phyloP scores from a whole-genome alignment of 148 eudicot species.

The Vaccinium myrtillus region DNA sequence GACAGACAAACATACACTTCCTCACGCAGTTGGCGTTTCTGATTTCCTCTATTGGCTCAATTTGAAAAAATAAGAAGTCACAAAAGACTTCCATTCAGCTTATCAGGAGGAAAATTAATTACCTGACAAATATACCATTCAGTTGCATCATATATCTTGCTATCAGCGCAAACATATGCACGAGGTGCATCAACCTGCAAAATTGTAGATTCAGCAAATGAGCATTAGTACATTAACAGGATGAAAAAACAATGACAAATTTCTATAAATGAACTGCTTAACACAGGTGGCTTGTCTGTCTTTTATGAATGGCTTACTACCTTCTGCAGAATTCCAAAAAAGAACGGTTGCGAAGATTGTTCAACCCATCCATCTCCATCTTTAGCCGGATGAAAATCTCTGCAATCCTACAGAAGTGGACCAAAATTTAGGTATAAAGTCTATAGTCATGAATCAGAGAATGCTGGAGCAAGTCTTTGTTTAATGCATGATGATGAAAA shows the following conservation, averaged over 20 bases:
- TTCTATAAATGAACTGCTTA: slow-evolving; percentile 6
- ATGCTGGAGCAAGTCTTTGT: background rate
- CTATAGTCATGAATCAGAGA: background rate
- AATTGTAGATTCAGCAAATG: slow-evolving; percentile 8
- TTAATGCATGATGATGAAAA: background rate
- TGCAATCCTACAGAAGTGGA: slow-evolving; percentile 69
- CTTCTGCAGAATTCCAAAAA: slow-evolving; percentile 89
- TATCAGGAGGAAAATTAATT: slow-evolving; percentile 11
- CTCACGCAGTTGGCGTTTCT: background rate
- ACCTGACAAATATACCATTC: slow-evolving; percentile 99
- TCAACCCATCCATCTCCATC: slow-evolving; percentile 99
- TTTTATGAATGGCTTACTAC: slow-evolving; percentile 29
- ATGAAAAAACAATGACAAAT: background rate
- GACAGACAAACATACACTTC: background rate
- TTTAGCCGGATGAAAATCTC: slow-evolving; percentile 92
- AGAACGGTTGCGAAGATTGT: slow-evolving; percentile 84
- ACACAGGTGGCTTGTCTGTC: background rate
- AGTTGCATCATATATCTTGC: slow-evolving; percentile 82
- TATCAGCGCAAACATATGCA: slow-evolving; percentile 90
- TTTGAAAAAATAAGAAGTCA: background rate
- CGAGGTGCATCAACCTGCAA: slow-evolving; percentile 79
- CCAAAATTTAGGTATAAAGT: background rate
- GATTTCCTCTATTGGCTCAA: background rate
- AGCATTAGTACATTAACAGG: background rate
- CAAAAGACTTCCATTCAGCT: slow-evolving; percentile 1